phyloP scores from a whole-genome alignment of 768 basidiomycete genomes.

The Leccinum aurantiacum region DNA sequence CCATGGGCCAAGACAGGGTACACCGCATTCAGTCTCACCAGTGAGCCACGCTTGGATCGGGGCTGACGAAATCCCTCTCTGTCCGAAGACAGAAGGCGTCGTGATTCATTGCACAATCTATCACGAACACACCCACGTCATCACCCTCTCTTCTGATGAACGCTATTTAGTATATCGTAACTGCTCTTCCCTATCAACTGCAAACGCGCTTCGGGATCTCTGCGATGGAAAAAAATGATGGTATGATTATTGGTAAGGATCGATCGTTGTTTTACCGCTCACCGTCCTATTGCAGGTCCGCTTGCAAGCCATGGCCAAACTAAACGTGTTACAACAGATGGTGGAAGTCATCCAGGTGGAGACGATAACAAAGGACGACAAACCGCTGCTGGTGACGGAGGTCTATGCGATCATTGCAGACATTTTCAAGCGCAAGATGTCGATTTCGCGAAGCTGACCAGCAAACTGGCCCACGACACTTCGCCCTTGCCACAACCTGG shows the following conservation, averaged over 20 bases:
- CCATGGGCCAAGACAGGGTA: slow-evolving; percentile 59
- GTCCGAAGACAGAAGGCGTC: slow-evolving; percentile 58
- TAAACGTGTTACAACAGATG: slow-evolving; percentile 30
- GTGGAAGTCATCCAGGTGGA: slow-evolving; percentile 32
- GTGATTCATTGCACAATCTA: slow-evolving; percentile 66
- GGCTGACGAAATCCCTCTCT: slow-evolving; percentile 1
- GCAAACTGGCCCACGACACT: slow-evolving; percentile 20
- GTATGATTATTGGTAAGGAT: slow-evolving; percentile 11
- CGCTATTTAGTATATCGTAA: slow-evolving; percentile 66
- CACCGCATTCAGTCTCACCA: slow-evolving; percentile 75
- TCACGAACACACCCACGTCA: slow-evolving; percentile 26
- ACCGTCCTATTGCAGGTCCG: slow-evolving; percentile 20
- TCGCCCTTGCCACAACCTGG: background rate
- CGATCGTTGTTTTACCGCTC: background rate
- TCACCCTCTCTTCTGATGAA: slow-evolving; percentile 55
- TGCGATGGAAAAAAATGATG: slow-evolving; percentile 74
- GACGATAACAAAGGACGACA: slow-evolving; percentile 25
- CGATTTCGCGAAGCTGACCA: slow-evolving; percentile 30
- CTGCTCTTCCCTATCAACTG: slow-evolving; percentile 72
- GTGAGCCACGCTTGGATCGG: slow-evolving; percentile 41
- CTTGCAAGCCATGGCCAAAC: slow-evolving; percentile 30
- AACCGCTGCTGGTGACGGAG: slow-evolving; percentile 20
- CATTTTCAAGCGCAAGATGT: slow-evolving; percentile 32
- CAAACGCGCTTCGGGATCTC: slow-evolving; percentile 77
- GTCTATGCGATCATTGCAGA: slow-evolving; percentile 33